Conservation (phyloP, 2,329 filamentous ascomycete species). For the Pseudogymnoascus sp. region DNA sequence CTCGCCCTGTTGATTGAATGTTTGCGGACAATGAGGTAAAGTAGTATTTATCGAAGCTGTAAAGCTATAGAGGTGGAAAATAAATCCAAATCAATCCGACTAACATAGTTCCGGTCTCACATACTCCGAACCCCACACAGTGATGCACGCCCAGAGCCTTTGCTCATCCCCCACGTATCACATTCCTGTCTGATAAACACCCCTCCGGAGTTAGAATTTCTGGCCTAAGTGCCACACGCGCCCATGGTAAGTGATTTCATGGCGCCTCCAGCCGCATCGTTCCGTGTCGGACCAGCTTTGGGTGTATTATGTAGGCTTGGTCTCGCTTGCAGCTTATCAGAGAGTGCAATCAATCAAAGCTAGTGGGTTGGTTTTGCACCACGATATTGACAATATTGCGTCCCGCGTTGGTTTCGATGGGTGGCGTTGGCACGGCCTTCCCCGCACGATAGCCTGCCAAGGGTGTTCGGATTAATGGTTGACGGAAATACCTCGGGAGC, state of each 20-base stretch:
- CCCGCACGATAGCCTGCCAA: neutral
- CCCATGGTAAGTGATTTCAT: neutral
- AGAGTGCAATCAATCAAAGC: neutral
- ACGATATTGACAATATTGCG: neutral
- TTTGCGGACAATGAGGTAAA: neutral
- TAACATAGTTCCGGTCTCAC: neutral
- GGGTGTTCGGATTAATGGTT: neutral
- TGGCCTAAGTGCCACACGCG: neutral
- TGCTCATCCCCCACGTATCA: neutral
- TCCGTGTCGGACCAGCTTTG: neutral
- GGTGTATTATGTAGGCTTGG: neutral
- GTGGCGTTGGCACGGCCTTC: neutral
- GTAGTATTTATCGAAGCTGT: neutral
- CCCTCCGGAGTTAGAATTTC: neutral
- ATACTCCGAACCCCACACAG: neutral
- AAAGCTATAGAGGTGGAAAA: neutral
- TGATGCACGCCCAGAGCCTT: neutral
- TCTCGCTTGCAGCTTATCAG: neutral
- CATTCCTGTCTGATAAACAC: neutral
- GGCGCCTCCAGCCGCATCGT: neutral
- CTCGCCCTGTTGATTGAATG: neutral
- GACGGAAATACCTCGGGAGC: conserved; percentile 2
- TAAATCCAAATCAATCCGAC: neutral
- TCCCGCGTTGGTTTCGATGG: neutral
- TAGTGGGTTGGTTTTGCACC: neutral